phyloP scores from a whole-genome alignment of 495 filamentous ascomycete genomes.

The Entonaema liquescens region DNA sequence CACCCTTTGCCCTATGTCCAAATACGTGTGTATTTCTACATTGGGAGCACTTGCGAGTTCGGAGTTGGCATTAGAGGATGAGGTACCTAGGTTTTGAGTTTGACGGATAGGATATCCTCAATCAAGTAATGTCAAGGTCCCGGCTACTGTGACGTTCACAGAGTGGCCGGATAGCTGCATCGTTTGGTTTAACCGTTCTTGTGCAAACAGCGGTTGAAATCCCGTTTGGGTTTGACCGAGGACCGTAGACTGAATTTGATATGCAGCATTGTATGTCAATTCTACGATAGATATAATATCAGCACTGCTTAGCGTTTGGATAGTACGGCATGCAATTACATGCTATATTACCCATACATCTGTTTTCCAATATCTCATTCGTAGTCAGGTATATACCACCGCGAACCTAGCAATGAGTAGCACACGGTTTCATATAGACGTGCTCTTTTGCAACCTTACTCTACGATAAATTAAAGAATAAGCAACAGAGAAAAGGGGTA shows the following conservation, averaged over 20 bases:
- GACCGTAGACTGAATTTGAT: background rate
- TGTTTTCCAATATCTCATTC: background rate
- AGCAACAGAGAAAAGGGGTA: background rate
- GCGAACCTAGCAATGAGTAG: background rate
- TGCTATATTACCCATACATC: background rate
- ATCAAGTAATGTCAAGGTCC: background rate
- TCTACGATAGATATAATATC: constrained; percentile 33
- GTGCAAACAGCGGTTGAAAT: background rate
- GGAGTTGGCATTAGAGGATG: constrained; percentile 32
- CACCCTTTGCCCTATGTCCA: background rate
- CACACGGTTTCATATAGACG: background rate
- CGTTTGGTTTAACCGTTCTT: background rate
- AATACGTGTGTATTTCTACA: constrained; percentile 34
- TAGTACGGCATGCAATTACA: constrained; percentile 30
- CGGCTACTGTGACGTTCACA: constrained; percentile 3
- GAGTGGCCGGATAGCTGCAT: constrained; percentile 1
- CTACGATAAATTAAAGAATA: background rate
- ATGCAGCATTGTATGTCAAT: constrained; percentile 14
- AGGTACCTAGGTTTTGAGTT: constrained; percentile 26
- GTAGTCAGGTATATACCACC: background rate
- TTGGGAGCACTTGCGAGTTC: constrained; percentile 29
- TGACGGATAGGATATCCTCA: constrained; percentile 7
- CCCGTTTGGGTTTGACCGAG: constrained; percentile 2
- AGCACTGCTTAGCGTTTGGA: constrained; percentile 20
- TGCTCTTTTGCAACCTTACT: background rate